Evolutionary conservation across 176 grass and related monocot species (phyloP).

Genomic region (Pontederia paniculata): DNA sequence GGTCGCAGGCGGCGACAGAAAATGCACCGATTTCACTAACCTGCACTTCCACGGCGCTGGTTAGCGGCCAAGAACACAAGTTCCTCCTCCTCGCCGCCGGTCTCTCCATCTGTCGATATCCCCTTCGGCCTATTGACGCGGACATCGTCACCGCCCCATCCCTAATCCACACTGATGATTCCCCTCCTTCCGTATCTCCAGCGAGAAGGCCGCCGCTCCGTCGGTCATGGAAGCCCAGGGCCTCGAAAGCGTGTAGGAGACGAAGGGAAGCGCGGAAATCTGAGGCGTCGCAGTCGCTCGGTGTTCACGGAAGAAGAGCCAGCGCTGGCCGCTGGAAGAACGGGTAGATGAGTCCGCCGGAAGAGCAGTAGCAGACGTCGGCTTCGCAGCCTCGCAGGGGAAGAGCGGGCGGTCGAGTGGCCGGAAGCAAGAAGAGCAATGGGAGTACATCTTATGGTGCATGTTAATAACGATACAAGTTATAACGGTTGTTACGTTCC

Average conservation of each 20-base stretch:
- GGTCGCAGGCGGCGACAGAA: slow-evolving; percentile 54
- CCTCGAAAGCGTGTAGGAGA: slow-evolving; percentile 40
- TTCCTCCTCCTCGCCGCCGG: slow-evolving; percentile 9
- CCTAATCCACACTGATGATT: slow-evolving; percentile 35
- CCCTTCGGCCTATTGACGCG: slow-evolving; percentile 28
- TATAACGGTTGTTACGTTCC: too few species aligned
- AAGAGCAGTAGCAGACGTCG: slow-evolving; percentile 47
- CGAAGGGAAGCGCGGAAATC: slow-evolving; percentile 50
- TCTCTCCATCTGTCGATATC: not conserved
- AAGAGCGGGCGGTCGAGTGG: slow-evolving; percentile 11
- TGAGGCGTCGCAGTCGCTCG: slow-evolving; percentile 15
- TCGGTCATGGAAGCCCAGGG: slow-evolving; percentile 4
- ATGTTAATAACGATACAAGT: too few species aligned
- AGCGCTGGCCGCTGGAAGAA: slow-evolving; percentile 49
- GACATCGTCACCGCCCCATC: slow-evolving; percentile 51
- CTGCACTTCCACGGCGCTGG: slow-evolving; percentile 68
- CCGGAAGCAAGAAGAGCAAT: slow-evolving; percentile 56
- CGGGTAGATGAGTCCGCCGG: slow-evolving; percentile 28
- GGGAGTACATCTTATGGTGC: too few species aligned
- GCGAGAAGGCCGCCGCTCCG: slow-evolving; percentile 56
- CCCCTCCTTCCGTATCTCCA: slow-evolving; percentile 45
- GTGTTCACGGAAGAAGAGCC: slow-evolving; percentile 23
- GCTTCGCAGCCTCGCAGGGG: slow-evolving; percentile 28
- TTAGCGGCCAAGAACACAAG: slow-evolving; percentile 57
- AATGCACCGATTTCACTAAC: slow-evolving; percentile 32